Evolutionary conservation across 768 basidiomycete genomes (phyloP).

Genomic region (Lepiota venenata): DNA sequence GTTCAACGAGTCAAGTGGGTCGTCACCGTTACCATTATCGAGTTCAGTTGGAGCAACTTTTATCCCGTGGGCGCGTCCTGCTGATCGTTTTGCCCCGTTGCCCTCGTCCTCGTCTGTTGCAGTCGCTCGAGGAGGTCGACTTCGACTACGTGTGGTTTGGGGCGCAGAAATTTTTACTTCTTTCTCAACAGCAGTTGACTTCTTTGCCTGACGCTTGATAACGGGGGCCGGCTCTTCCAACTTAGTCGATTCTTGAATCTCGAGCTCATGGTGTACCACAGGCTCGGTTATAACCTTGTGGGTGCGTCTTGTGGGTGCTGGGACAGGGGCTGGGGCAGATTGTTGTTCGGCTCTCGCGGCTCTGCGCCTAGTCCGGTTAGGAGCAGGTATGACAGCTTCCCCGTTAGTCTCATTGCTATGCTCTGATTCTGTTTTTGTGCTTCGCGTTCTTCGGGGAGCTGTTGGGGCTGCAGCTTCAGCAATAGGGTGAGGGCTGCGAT

Average conservation of each 20-base stretch:
- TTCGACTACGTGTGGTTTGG: constrained; percentile 12
- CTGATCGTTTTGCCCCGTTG: not conserved
- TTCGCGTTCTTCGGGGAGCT: not conserved
- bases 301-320: constrained; percentile 19
- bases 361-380: constrained; percentile 2
- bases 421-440: constrained; percentile 2
- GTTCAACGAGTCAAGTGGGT: constrained; percentile 20
- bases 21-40: constrained; percentile 18
- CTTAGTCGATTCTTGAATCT: not conserved
- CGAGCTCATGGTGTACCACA: constrained; percentile 15
- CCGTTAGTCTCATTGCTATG: not conserved
- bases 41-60: constrained; percentile 17
- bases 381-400: not conserved
- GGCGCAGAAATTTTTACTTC: constrained; percentile 4
- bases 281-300: constrained; percentile 24
- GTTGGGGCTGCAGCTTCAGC: not conserved
- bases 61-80: constrained; percentile 13
- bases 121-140: constrained; percentile 15
- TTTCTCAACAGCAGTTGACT: constrained; percentile 8
- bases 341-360: not conserved
- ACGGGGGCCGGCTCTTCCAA: constrained; percentile 6
- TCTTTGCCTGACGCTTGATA: constrained; percentile 5
- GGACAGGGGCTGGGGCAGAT: not conserved
- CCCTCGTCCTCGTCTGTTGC: not conserved
- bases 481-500: not conserved